Base-by-base conservation (phyloP, 345 rosid genomes). In the Ceriops decandra region DNA sequence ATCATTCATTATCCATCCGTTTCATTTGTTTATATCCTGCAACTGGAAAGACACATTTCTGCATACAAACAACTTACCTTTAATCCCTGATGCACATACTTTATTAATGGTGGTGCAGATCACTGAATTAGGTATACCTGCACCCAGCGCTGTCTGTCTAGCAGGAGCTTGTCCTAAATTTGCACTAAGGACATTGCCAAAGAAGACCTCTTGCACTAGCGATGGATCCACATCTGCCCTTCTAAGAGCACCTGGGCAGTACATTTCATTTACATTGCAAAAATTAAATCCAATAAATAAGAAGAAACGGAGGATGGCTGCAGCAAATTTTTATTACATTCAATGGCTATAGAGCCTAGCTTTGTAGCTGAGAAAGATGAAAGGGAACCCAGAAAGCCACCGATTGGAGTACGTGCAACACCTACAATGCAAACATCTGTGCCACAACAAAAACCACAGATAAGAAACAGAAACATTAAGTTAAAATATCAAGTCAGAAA, bases 161-260 rank as follows among this genome's bases (percentile, higher is more conserved):
- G 99, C 98, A 56, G 99, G 99, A 81, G 98, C 99, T 75, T 91
- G 96, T 26, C 98, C 99, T 68, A 95, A 76, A 83, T 95, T 95
- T 28, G 99, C 98, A 49, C 96, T 87, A 33, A 95, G 92, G 68
- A 95, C 99, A 84, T 95, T 95, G 62, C 99, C 96, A 77, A 95
- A 91, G 72, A 85, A 71, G 67, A 95, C 96, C 81, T 95, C 99
- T 83, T 95, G 90, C 19, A 95, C 96, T n/a, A 83, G 91, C 16
- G 93, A 81, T 32, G 99, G 90, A 80, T 90, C 93, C 58, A 91
- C 84, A 68, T 86, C 88, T 11, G 98, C 98, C 68, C 96, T 90
- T 69, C 81, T 83, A 63, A 95, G 84, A 68, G 99, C 96, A 83
- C 31, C 76, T 72, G 21, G 20, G 9, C 52, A 47, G 11, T 62